Conservation (phyloP, 1,139 yeast genomes). For the Groenewaldozyma auringiensis region DNA sequence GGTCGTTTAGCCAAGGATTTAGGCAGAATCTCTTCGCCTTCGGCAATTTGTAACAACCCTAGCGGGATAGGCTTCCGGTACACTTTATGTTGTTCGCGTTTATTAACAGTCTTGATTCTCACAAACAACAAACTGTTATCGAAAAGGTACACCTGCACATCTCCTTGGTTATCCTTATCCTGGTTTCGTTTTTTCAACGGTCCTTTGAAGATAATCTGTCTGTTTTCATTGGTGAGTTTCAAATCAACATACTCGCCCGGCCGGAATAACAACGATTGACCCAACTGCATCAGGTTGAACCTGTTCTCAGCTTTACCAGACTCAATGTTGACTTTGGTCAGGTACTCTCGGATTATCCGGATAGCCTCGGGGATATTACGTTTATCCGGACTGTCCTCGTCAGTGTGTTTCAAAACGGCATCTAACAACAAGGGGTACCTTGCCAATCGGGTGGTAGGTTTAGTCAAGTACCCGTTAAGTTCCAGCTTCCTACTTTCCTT, state of each 20-base stretch:
- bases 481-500: slow-evolving; percentile 89
- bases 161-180: slow-evolving; percentile 67
- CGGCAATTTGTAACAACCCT: slow-evolving; percentile 68
- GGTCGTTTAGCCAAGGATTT: slow-evolving; percentile 39
- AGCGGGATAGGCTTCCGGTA: slow-evolving; percentile 89
- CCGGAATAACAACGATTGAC: slow-evolving; percentile 62
- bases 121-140: slow-evolving; percentile 86
- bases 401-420: slow-evolving; percentile 77
- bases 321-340: slow-evolving; percentile 76
- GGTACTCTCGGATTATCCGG: slow-evolving; percentile 64
- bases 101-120: slow-evolving; percentile 78
- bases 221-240: slow-evolving; percentile 71
- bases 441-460: slow-evolving; percentile 95
- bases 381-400: slow-evolving; percentile 66
- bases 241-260: slow-evolving; percentile 86
- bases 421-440: slow-evolving; percentile 80
- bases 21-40: slow-evolving; percentile 71
- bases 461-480: slow-evolving; percentile 84
- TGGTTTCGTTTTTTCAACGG: slow-evolving; percentile 68
- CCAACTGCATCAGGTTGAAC: slow-evolving; percentile 79
- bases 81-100: slow-evolving; percentile 86
- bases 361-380: slow-evolving; percentile 66
- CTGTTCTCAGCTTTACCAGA: slow-evolving; percentile 94
- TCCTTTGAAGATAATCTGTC: slow-evolving; percentile 74
- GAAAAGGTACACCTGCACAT: slow-evolving; percentile 68